These are phyloP conservation scores for Tricholoma saponaceum DNA, from an alignment of 768 basidiomycete species.

Conservation along the genomic window DNA sequence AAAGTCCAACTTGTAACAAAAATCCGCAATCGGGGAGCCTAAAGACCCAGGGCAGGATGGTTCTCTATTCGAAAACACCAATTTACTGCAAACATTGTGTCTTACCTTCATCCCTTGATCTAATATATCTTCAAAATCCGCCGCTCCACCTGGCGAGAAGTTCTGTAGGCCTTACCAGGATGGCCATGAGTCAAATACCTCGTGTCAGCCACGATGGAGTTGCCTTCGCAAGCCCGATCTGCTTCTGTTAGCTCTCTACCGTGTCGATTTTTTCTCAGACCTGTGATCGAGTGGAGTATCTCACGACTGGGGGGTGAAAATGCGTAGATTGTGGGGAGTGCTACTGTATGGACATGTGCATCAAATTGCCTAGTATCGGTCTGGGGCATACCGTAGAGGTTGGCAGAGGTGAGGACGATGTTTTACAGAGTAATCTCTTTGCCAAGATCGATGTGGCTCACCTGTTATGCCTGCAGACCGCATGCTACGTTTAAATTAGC, in stretches of 20 bases:
- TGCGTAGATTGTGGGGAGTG: not conserved
- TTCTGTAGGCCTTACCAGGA: not conserved
- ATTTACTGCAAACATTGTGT: not conserved
- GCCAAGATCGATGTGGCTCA: constrained; percentile 4
- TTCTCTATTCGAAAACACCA: not conserved
- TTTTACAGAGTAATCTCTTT: not conserved
- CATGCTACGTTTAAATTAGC: constrained; percentile 38
- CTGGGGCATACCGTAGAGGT: not conserved
- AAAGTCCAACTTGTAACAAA: constrained; percentile 78
- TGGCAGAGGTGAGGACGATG: not conserved
- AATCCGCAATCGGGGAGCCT: constrained; percentile 75
- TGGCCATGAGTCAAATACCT: not conserved
- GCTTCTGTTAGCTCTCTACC: not conserved
- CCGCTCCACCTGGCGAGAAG: not conserved
- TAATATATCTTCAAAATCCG: not conserved
- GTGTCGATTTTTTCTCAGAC: not conserved
- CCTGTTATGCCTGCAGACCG: constrained; percentile 16
- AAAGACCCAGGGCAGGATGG: constrained; percentile 11
- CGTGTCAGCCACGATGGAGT: not conserved
- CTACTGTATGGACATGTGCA: not conserved
- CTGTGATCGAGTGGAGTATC: not conserved
- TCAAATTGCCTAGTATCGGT: not conserved
- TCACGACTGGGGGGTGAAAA: not conserved
- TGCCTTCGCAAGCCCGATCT: not conserved
- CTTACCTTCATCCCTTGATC: not conserved